phyloP scores from a whole-genome alignment of 345 rosid species.

The Eutrema yunnanense region DNA sequence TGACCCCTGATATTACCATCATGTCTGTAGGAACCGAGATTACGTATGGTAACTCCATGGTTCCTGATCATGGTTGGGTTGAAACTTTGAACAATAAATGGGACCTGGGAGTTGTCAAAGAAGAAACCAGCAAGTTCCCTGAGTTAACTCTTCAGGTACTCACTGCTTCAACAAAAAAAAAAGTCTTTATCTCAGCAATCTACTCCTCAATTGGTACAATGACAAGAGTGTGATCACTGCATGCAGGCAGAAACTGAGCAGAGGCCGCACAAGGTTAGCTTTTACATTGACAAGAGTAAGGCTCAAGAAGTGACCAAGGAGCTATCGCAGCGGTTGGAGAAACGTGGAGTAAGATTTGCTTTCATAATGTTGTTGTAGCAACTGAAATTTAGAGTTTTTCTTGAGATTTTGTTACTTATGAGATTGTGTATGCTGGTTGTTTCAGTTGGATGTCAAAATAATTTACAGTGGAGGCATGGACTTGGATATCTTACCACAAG shows the following conservation, averaged over 20 bases:
- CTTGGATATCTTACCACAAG: slow-evolving; percentile 87
- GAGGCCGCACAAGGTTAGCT: slow-evolving; percentile 89
- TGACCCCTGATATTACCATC: slow-evolving; percentile 91
- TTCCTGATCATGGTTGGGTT: slow-evolving; percentile 93
- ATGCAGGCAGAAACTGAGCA: slow-evolving; percentile 86
- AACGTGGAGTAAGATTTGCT: slow-evolving; percentile 55
- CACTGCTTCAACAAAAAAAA: neutral
- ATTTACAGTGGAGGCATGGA: slow-evolving; percentile 96
- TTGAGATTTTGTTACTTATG: neutral
- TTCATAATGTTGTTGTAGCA: neutral
- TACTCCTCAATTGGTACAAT: neutral
- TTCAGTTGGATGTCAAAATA: slow-evolving; percentile 87
- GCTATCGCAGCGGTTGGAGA: slow-evolving; percentile 52
- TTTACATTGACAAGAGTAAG: slow-evolving; percentile 72
- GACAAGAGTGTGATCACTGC: neutral
- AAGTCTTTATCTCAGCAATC: neutral
- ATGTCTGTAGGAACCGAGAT: slow-evolving; percentile 99
- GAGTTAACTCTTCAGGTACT: slow-evolving; percentile 90
- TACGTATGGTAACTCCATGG: slow-evolving; percentile 80
- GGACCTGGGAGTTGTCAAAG: slow-evolving; percentile 62
- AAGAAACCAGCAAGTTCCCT: slow-evolving; percentile 74
- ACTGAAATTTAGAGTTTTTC: too few species aligned
- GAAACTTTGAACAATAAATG: slow-evolving; percentile 73
- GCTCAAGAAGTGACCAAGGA: slow-evolving; percentile 59
- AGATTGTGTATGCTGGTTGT: neutral